phyloP scores from a whole-genome alignment of 176 grass and related monocot genomes.

The Guadua angustifolia region DNA sequence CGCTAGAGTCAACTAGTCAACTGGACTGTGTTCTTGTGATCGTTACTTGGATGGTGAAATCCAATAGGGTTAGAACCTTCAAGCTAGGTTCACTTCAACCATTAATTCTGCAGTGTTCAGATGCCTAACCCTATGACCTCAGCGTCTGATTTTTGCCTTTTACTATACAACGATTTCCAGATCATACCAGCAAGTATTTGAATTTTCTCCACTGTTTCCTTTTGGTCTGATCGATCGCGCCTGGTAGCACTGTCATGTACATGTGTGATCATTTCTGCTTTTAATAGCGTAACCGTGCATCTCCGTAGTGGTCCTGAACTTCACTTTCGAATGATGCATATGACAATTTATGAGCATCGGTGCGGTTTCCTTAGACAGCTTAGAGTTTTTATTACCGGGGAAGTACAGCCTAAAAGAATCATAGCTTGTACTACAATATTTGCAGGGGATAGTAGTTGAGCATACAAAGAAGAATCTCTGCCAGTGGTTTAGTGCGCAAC shows the following conservation, averaged over 20 bases:
- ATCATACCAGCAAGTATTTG: background rate
- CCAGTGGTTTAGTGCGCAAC: conserved; percentile 41
- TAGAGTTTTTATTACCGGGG: conserved; percentile 20
- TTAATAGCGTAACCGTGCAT: conserved; percentile 35
- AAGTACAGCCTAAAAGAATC: conserved; percentile 40
- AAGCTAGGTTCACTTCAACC: background rate
- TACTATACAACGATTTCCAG: background rate
- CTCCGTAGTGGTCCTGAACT: conserved; percentile 22
- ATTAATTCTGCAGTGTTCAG: background rate
- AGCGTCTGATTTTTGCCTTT: background rate
- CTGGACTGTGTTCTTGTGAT: background rate
- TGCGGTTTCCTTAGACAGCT: background rate
- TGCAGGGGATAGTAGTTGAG: conserved; percentile 23
- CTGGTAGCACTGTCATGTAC: background rate
- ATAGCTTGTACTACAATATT: conserved; percentile 20
- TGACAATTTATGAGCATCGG: conserved; percentile 1
- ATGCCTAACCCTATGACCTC: background rate
- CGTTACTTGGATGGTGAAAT: background rate
- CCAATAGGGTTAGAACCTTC: background rate
- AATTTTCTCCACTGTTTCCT: background rate
- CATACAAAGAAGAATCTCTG: conserved; percentile 38
- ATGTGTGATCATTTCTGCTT: background rate
- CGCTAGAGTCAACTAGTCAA: too few relatives aligned
- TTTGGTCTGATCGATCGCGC: background rate
- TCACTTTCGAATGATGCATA: conserved; percentile 4